Evolutionary conservation across 2,329 filamentous ascomycete genomes (phyloP).

Genomic region (Mariannaea sp.): DNA sequence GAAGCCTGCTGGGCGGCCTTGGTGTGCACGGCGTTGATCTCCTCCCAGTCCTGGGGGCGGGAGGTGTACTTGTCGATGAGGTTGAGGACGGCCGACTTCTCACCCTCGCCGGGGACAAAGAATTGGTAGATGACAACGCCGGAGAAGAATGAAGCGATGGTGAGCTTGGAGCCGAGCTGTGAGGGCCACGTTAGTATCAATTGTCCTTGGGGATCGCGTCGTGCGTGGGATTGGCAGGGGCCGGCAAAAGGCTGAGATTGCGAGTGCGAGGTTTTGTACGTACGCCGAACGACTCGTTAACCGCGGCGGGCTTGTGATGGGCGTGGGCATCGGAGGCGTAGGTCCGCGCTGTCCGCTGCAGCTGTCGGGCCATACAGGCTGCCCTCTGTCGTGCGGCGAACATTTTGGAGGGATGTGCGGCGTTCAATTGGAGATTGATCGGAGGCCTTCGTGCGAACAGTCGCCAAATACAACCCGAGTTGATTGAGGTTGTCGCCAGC

Average conservation of each 20-base stretch:
- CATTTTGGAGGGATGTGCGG: conserved; percentile 43
- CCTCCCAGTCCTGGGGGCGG: conserved; percentile 55
- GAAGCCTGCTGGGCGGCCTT: conserved; percentile 60
- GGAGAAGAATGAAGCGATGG: conserved; percentile 51
- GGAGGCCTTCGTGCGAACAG: conserved; percentile 33
- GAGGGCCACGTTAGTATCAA: conserved; percentile 19
- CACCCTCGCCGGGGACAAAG: conserved; percentile 56
- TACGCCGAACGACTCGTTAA: conserved; percentile 63
- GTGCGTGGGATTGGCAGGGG: neutral
- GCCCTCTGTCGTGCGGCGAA: conserved; percentile 53
- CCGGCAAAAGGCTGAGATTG: neutral
- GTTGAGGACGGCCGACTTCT: conserved; percentile 52
- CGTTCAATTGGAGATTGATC: conserved; percentile 43
- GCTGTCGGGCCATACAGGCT: conserved; percentile 44
- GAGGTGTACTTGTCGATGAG: conserved; percentile 54
- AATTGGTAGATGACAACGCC: conserved; percentile 54
- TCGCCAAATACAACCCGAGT: conserved; percentile 27
- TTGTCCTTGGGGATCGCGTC: neutral
- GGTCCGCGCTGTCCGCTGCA: conserved; percentile 49
- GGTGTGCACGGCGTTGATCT: conserved; percentile 58
- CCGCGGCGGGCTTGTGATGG: conserved; percentile 52
- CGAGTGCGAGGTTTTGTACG: conserved; percentile 42
- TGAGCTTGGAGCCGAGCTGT: conserved; percentile 56
- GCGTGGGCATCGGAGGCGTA: conserved; percentile 61
- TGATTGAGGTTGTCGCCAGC: conserved; percentile 39